Conservation (phyloP, 805 yeast genomes). For the Yarrowia porcina region DNA sequence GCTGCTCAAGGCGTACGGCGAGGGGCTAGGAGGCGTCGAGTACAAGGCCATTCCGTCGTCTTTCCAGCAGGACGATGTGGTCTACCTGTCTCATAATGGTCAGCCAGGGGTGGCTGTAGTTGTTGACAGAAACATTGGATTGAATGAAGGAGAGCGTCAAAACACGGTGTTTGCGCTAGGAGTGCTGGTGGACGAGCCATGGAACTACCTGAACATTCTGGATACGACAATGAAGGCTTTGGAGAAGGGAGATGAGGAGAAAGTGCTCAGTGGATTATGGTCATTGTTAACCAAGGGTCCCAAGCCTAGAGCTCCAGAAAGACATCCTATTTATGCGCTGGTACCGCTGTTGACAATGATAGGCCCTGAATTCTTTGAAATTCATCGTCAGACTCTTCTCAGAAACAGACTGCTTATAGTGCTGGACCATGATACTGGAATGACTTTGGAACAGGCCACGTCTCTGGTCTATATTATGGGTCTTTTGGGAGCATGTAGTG, state of each 20-base stretch:
- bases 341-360: not conserved
- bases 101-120: constrained; percentile 11
- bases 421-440: constrained; percentile 2
- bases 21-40: constrained; percentile 8
- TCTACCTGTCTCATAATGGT: constrained; percentile 6
- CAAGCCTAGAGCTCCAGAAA: not conserved
- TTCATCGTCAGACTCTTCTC: constrained; percentile 6
- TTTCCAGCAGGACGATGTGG: constrained; percentile 15
- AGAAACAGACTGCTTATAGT: constrained; percentile 5
- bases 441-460: constrained; percentile 5
- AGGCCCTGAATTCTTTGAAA: not conserved
- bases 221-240: not conserved
- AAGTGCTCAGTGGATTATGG: constrained; percentile 1
- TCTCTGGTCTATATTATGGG: constrained; percentile 15
- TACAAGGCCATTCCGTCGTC: constrained; percentile 22
- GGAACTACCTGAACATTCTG: constrained; percentile 14
- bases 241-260: constrained; percentile 6
- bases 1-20: constrained; percentile 5
- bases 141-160: not conserved
- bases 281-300: not conserved
- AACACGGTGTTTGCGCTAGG: constrained; percentile 23
- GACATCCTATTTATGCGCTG: constrained; percentile 16
- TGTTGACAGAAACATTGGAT: not conserved
- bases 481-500: not conserved
- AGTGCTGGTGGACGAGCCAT: constrained; percentile 16